phyloP scores from a whole-genome alignment of 352 stramenopile species.

The Albugo candida region DNA sequence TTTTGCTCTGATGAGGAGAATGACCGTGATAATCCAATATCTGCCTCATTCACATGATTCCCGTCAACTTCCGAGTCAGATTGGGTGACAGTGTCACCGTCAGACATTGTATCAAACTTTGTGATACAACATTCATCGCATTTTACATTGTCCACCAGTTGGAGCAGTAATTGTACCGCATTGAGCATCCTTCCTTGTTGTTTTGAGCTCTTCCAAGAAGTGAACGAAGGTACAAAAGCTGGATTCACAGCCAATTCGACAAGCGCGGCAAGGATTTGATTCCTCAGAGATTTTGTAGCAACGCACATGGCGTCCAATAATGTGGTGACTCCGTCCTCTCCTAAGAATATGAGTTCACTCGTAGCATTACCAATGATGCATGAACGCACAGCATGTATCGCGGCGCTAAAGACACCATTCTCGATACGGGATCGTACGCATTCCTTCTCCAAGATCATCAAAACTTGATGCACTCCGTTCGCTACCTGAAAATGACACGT shows the following conservation, averaged over 20 bases:
- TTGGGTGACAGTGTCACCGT: no score
- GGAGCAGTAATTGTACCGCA: no score
- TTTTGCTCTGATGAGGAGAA: no score
- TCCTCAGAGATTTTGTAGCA: slow-evolving; percentile 4
- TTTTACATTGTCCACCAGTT: no score
- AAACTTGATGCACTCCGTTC: slow-evolving; percentile 23
- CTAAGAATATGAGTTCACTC: slow-evolving; percentile 38
- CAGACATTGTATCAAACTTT: no score
- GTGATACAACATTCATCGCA: no score
- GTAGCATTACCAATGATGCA: slow-evolving; percentile 34
- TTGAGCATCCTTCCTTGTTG: no score
- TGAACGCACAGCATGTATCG: slow-evolving; percentile 39
- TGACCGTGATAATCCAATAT: no score
- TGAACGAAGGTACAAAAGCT: slow-evolving; percentile 43
- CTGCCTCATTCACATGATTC: no score
- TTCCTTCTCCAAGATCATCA: slow-evolving; percentile 26
- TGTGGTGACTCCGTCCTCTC: slow-evolving; percentile 29
- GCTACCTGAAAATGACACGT: slow-evolving; percentile 22
- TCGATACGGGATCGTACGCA: slow-evolving; percentile 34
- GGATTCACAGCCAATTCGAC: slow-evolving; percentile 52
- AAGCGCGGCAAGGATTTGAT: slow-evolving; percentile 37
- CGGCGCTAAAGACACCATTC: slow-evolving; percentile 37
- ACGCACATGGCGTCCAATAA: slow-evolving; percentile 29
- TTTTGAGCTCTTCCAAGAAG: slow-evolving; percentile 24
- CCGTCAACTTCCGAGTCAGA: no score